phyloP scores from a whole-genome alignment of 495 filamentous ascomycete genomes.

The Aspergillus mulundensis region DNA sequence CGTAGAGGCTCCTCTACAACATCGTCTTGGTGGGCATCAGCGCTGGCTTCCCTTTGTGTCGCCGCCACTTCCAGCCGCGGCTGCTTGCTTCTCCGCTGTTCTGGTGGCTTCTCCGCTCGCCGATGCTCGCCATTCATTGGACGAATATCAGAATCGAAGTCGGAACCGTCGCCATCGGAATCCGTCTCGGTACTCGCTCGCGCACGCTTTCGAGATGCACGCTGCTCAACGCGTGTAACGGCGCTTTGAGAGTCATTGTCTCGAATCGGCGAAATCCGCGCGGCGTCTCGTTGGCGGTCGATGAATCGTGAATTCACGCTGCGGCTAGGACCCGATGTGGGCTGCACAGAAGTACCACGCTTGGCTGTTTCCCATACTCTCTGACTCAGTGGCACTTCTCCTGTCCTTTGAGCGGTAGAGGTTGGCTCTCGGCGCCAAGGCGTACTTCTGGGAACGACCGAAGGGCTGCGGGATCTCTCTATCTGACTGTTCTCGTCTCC shows the following conservation, averaged over 20 bases:
- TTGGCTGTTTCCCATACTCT: slow-evolving; percentile 11
- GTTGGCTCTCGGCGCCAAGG: background rate
- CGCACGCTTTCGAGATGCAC: slow-evolving; percentile 21
- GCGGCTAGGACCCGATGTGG: slow-evolving; percentile 6
- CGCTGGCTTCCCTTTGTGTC: background rate
- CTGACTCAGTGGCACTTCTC: background rate
- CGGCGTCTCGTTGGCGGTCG: slow-evolving; percentile 32
- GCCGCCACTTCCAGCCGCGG: slow-evolving; percentile 3
- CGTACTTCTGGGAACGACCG: slow-evolving; percentile 1
- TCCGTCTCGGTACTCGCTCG: background rate
- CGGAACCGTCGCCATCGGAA: slow-evolving; percentile 16
- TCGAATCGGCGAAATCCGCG: slow-evolving; percentile 30
- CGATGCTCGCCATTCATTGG: slow-evolving; percentile 9
- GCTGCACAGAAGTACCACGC: background rate
- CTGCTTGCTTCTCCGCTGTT: slow-evolving; percentile 15
- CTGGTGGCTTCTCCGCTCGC: slow-evolving; percentile 26
- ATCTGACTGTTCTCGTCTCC: slow-evolving; percentile 6
- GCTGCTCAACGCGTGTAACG: slow-evolving; percentile 7
- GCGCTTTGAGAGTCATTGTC: slow-evolving; percentile 14
- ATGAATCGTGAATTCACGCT: slow-evolving; percentile 22
- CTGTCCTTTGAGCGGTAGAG: background rate
- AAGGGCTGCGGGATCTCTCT: slow-evolving; percentile 21
- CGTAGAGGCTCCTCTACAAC: background rate
- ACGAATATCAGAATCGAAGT: slow-evolving; percentile 16
- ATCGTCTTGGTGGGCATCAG: slow-evolving; percentile 2